These are phyloP conservation scores for Aspergillus fijiensis DNA, from an alignment of 2,329 filamentous ascomycete species.

Conservation along the genomic window DNA sequence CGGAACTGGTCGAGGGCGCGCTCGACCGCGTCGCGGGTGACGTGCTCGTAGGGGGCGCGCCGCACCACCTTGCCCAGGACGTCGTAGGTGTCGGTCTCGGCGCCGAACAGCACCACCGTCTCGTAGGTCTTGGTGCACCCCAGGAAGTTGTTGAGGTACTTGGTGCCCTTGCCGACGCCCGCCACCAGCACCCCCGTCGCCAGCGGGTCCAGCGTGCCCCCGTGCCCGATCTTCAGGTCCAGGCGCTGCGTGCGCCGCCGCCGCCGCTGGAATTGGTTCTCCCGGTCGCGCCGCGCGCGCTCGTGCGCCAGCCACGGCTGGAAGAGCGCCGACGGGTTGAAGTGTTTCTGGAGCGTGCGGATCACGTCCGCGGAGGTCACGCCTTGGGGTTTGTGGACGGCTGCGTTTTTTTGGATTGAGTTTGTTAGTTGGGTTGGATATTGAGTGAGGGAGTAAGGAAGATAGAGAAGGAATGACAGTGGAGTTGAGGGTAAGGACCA, in stretches of 20 bases:
- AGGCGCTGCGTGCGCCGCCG: constrained; percentile 61
- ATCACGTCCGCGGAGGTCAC: constrained; percentile 88
- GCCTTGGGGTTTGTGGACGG: constrained; percentile 87
- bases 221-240: constrained; percentile 91
- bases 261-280: constrained; percentile 59
- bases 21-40: constrained; percentile 77
- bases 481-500: neutral
- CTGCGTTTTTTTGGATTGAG: constrained; percentile 46
- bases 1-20: constrained; percentile 71
- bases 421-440: too few species aligned
- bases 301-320: constrained; percentile 71
- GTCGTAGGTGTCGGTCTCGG: constrained; percentile 91
- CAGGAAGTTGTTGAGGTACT: constrained; percentile 74
- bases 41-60: constrained; percentile 71
- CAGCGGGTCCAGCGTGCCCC: constrained; percentile 89
- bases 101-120: constrained; percentile 83
- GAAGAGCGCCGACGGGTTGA: constrained; percentile 80
- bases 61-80: constrained; percentile 78
- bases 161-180: constrained; percentile 85
- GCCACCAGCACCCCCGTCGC: constrained; percentile 90
- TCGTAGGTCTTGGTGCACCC: constrained; percentile 93
- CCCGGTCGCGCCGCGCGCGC: constrained; percentile 54
- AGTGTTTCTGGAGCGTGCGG: constrained; percentile 79
- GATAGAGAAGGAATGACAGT: neutral
- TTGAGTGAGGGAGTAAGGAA: too few species aligned